Evolutionary conservation across 139 green algal genomes (phyloP), one percentile per base, ranked within the genome.

Genomic region (Chlamydomonas eustigma): DNA sequence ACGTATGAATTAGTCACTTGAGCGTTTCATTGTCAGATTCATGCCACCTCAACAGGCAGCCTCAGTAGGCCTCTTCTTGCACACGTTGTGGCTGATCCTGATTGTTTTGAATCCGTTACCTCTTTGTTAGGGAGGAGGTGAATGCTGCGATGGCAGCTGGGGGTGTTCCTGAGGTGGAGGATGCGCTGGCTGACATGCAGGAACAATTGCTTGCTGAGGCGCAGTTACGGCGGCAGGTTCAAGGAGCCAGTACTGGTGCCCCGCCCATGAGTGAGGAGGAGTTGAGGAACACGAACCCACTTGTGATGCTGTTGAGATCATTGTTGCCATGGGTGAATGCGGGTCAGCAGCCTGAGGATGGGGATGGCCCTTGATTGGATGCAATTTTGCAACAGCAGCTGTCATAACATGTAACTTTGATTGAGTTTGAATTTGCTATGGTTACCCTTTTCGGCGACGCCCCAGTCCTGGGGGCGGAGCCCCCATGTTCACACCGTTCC

Each of bases 311-410:
- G 83, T 85, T 96, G 71, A 84, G 85, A 34, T 86, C 87, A 18
- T 65, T 96, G 81, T 72, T 96, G 81, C 91, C 91, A 24, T 96
- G 91, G 90, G 85, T 93, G 1, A 86, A 93, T 72, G 84, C 76
- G 33, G 91, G 87, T 5, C 77, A 90, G 75, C 75, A 83, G 70
- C 87, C 89, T n/a, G 85, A 92, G 18, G 86, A 90, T 44, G 78
- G 44, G 18, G 44, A 58, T n/a, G n/a, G n/a, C n/a, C n/a, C n/a
- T n/a, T n/a, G n/a, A n/a, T n/a, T n/a, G n/a, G n/a, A n/a, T n/a
- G n/a, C n/a, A n/a, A n/a, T n/a, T n/a, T n/a, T n/a, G n/a, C n/a
- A n/a, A n/a, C n/a, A n/a, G n/a, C n/a, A n/a, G n/a, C n/a, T n/a
- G n/a, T n/a, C n/a, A n/a, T n/a, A n/a, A n/a, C n/a, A n/a, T n/a